Conservation (phyloP, 768 basidiomycete species). For the Cystofilobasidium bisporidii region DNA sequence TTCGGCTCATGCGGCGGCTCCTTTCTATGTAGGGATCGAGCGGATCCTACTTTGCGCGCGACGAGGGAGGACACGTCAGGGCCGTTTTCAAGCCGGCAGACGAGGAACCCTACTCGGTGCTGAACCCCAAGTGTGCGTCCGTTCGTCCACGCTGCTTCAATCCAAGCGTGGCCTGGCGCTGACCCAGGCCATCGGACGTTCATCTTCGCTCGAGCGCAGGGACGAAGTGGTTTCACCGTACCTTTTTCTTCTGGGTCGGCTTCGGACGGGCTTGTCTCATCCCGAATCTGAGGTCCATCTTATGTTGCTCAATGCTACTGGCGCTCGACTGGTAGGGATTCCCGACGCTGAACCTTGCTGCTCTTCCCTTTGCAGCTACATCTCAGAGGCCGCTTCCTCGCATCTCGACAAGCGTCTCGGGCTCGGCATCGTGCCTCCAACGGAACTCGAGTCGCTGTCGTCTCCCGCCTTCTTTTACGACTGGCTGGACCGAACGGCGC, state of each 20-base stretch:
- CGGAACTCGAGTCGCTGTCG: constrained; percentile 70
- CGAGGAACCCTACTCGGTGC: constrained; percentile 12
- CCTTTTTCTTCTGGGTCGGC: constrained; percentile 65
- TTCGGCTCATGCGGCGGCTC: too few relatives aligned
- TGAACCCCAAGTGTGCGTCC: constrained; percentile 18
- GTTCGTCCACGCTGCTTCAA: too few relatives aligned
- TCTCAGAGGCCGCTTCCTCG: constrained; percentile 81
- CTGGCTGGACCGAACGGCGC: constrained; percentile 51
- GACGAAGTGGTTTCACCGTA: constrained; percentile 34
- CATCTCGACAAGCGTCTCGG: constrained; percentile 64
- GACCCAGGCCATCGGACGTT: constrained; percentile 64
- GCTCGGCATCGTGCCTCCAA: constrained; percentile 73
- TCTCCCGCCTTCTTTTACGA: constrained; percentile 89
- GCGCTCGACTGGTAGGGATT: too few relatives aligned
- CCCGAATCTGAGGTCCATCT: constrained; percentile 13
- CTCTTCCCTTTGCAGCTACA: constrained; percentile 49
- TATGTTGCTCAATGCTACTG: too few relatives aligned
- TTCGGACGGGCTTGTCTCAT: constrained; percentile 62
- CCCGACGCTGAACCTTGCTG: background rate
- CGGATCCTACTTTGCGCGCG: constrained; percentile 88
- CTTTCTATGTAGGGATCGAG: too few relatives aligned
- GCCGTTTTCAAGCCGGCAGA: constrained; percentile 82
- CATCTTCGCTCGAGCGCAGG: too few relatives aligned
- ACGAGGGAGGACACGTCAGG: constrained; percentile 65
- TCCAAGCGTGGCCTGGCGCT: too few relatives aligned